These are phyloP conservation scores for Daldinia eschscholtzii DNA, from an alignment of 2,329 filamentous ascomycete species.

Conservation along the genomic window DNA sequence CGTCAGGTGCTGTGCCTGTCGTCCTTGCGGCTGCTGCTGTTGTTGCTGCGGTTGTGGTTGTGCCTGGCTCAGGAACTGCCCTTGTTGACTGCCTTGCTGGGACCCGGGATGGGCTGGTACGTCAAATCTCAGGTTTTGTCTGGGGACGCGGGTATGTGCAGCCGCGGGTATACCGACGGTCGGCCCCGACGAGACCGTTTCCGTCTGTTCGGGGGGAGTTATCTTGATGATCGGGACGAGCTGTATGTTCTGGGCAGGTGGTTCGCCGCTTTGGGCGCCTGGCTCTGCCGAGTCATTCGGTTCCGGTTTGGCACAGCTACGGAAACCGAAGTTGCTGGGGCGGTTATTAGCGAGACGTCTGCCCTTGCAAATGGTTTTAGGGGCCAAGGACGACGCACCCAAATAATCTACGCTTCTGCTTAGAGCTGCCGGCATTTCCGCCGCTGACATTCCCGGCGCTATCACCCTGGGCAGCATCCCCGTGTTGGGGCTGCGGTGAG, in stretches of 20 bases:
- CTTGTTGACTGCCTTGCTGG: not conserved
- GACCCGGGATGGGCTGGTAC: not conserved
- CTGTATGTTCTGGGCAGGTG: not conserved
- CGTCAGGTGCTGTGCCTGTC: too few relatives aligned
- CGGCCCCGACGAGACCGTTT: not conserved
- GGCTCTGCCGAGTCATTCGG: not conserved
- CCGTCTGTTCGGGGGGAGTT: not conserved
- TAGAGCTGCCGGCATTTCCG: slow-evolving; percentile 1
- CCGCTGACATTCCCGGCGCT: not conserved
- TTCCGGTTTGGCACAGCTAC: not conserved
- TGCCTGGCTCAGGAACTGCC: not conserved
- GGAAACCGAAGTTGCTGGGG: not conserved
- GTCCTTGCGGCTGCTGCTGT: not conserved
- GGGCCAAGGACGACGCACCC: not conserved
- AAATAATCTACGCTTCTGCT: not conserved
- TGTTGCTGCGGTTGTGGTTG: not conserved
- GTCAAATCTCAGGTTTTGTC: too few relatives aligned
- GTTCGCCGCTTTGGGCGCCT: not conserved
- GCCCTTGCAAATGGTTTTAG: not conserved
- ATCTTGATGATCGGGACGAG: not conserved
- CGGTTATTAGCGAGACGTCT: not conserved
- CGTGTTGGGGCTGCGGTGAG: not conserved
- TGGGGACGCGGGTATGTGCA: not conserved
- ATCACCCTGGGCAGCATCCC: not conserved
- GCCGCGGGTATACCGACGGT: not conserved